Evolutionary conservation across 1,284 basidiomycete species (phyloP).

Genomic region (Microstroma glucosiphilum): DNA sequence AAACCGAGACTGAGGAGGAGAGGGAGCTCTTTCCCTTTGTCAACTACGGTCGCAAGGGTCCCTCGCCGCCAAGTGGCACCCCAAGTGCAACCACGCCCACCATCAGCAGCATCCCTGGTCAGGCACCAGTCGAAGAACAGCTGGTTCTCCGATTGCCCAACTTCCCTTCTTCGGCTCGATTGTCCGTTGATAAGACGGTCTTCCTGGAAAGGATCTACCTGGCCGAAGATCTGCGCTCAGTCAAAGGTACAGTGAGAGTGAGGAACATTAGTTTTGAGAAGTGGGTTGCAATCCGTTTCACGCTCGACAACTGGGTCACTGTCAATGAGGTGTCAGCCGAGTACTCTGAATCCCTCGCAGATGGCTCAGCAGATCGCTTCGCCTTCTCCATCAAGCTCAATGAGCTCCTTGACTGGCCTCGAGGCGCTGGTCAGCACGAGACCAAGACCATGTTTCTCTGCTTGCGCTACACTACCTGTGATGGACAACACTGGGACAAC

Average conservation of each 20-base stretch:
- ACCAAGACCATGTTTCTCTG: conserved; percentile 77
- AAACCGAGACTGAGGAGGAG: conserved; percentile 65
- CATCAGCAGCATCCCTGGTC: conserved; percentile 3
- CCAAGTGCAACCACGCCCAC: neutral
- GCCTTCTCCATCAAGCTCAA: conserved; percentile 56
- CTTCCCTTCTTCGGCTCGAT: conserved; percentile 54
- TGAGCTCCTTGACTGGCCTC: conserved; percentile 51
- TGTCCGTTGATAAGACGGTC: conserved; percentile 53
- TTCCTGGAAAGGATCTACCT: conserved; percentile 59
- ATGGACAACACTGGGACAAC: conserved; percentile 84
- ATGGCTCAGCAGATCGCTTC: conserved; percentile 61
- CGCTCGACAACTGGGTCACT: conserved; percentile 89
- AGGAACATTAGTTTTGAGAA: conserved; percentile 82
- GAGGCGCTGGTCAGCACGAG: conserved; percentile 61
- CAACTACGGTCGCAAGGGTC: conserved; percentile 35
- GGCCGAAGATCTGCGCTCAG: conserved; percentile 61
- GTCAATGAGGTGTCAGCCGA: conserved; percentile 83
- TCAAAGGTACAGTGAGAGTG: conserved; percentile 68
- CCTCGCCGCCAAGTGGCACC: conserved; percentile 7
- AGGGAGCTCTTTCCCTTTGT: conserved; percentile 57
- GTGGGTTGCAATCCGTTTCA: conserved; percentile 81
- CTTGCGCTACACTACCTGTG: conserved; percentile 68
- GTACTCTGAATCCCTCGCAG: conserved; percentile 61
- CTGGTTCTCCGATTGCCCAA: conserved; percentile 56
- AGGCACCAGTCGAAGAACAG: conserved; percentile 24